These are phyloP conservation scores for Leishmania gerbilli DNA, from an alignment of 208 protist genomes.

Conservation along the genomic window DNA sequence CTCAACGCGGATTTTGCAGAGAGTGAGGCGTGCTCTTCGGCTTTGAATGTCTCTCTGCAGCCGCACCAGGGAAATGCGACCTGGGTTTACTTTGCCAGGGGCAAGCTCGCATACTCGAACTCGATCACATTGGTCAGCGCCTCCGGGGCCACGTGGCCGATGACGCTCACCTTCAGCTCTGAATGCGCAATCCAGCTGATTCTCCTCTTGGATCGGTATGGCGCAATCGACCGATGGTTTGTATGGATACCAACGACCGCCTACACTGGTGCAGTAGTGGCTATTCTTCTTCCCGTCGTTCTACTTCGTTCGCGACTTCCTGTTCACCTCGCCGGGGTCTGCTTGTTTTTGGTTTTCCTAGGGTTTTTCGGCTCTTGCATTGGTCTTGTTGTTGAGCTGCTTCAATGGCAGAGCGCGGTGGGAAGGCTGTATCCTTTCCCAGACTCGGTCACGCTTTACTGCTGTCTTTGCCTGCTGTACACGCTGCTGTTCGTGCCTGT, in stretches of 20 bases:
- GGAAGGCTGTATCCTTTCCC: constrained; percentile 71
- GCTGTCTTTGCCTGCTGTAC: constrained; percentile 60
- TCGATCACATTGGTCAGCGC: constrained; percentile 16
- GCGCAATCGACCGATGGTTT: constrained; percentile 53
- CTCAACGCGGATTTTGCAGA: constrained; percentile 1
- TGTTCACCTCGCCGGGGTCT: constrained; percentile 22
- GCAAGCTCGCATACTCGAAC: constrained; percentile 6
- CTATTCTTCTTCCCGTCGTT: constrained; percentile 28
- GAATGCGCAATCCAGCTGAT: constrained; percentile 46
- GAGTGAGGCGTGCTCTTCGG: constrained; percentile 3
- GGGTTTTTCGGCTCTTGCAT: constrained; percentile 64
- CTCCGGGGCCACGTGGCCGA: constrained; percentile 23
- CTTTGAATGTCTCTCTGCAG: constrained; percentile 11
- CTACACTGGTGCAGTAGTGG: constrained; percentile 39
- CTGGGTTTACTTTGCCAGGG: constrained; percentile 2
- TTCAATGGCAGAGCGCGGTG: constrained; percentile 60
- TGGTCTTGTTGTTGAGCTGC: constrained; percentile 59
- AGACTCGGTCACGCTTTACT: constrained; percentile 62
- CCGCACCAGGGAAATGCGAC: neutral
- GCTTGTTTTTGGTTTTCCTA: constrained; percentile 47
- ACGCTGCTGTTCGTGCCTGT: constrained; percentile 34
- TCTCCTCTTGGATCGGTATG: constrained; percentile 43
- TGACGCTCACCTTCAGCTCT: constrained; percentile 25
- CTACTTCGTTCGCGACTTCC: constrained; percentile 29
- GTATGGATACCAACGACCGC: constrained; percentile 66